phyloP scores from a whole-genome alignment of 257 asterid species.

The Echium plantagineum region DNA sequence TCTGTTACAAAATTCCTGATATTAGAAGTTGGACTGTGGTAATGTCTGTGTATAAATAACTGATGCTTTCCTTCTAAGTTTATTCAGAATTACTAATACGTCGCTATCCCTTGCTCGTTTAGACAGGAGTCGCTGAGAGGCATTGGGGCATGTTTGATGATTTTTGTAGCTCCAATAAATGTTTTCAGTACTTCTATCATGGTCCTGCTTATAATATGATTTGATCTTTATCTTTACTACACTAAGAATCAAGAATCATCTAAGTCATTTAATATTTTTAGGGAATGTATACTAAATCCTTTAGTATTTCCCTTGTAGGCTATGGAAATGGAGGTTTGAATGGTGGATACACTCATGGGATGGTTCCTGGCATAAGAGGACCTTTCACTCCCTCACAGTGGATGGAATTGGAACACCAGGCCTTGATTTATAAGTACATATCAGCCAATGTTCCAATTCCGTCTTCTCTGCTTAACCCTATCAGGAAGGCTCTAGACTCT shows the following conservation, averaged over 20 bases:
- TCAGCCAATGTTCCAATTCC: conserved; percentile 25
- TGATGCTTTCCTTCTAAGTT: too few species aligned
- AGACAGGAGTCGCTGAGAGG: too few species aligned
- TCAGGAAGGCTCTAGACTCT: conserved; percentile 26
- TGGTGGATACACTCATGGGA: background rate
- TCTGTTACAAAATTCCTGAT: background rate
- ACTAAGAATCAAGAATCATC: too few species aligned
- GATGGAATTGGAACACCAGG: conserved; percentile 34
- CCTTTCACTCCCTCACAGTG: conserved; percentile 29
- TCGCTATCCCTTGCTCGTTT: too few species aligned
- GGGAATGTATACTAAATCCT: background rate
- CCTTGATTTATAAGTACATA: conserved; percentile 30
- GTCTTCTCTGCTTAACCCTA: conserved; percentile 23
- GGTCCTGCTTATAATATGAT: too few species aligned
- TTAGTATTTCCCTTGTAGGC: conserved; percentile 24
- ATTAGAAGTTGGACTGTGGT: conserved; percentile 1
- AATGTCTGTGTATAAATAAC: background rate
- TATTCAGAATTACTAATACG: too few species aligned
- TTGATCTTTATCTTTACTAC: too few species aligned
- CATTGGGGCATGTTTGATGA: too few species aligned
- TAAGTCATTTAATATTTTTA: background rate
- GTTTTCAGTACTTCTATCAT: too few species aligned
- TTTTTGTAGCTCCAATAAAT: too few species aligned
- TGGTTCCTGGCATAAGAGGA: conserved; percentile 11
- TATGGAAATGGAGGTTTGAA: conserved; percentile 6